These are phyloP conservation scores for Pelargonium citronellum DNA, from an alignment of 441 rosid species.

Conservation along the genomic window DNA sequence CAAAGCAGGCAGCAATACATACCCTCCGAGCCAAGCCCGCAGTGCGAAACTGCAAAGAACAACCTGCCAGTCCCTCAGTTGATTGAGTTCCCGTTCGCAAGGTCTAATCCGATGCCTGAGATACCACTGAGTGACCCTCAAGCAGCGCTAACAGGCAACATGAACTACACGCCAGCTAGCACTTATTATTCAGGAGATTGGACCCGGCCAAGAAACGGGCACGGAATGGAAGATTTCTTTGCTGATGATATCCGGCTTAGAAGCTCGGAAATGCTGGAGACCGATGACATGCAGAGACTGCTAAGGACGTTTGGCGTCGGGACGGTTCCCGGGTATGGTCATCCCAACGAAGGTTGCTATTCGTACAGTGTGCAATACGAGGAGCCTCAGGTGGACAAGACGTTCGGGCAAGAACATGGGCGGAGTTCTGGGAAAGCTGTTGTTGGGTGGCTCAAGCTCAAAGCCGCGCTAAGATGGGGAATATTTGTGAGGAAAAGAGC, in stretches of 20 bases:
- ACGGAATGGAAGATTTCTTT: slow-evolving; percentile 4
- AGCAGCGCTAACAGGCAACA: background rate
- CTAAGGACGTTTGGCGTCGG: slow-evolving; percentile 28
- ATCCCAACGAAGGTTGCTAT: slow-evolving; percentile 18
- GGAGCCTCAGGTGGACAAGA: slow-evolving; percentile 4
- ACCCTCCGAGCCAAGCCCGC: slow-evolving; percentile 9
- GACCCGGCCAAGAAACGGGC: slow-evolving; percentile 6
- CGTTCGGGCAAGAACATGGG: slow-evolving; percentile 1
- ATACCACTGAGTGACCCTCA: background rate
- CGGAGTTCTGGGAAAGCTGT: slow-evolving; percentile 8
- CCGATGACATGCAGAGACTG: slow-evolving; percentile 82
- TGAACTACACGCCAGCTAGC: background rate
- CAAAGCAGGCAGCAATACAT: slow-evolving; percentile 9
- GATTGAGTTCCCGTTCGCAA: slow-evolving; percentile 6
- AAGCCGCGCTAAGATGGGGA: slow-evolving; percentile 7
- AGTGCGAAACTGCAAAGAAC: slow-evolving; percentile 18
- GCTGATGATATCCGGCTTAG: slow-evolving; percentile 23
- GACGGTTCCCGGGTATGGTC: slow-evolving; percentile 25
- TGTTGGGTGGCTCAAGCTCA: slow-evolving; percentile 9
- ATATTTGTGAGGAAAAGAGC: slow-evolving; percentile 12
- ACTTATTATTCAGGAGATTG: slow-evolving; percentile 7
- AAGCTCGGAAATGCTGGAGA: slow-evolving; percentile 81
- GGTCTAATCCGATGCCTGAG: slow-evolving; percentile 4
- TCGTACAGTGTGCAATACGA: slow-evolving; percentile 5
- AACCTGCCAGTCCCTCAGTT: slow-evolving; percentile 2